Evolutionary conservation across 345 rosid species (phyloP).

Genomic region (Isatis tinctoria): DNA sequence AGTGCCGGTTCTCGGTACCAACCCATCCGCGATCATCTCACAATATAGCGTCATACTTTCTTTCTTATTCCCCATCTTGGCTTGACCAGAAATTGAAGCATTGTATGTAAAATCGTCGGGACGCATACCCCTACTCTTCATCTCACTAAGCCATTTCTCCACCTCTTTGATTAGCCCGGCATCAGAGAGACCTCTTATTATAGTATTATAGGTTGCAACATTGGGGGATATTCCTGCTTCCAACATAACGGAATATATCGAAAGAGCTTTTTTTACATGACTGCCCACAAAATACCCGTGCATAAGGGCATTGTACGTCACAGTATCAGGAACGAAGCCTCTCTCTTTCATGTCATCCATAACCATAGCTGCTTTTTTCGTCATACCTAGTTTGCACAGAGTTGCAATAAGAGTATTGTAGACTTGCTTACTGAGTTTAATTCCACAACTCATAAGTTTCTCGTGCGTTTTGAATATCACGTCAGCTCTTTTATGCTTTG

Average conservation of each 20-base stretch:
- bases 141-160: constrained; percentile 46
- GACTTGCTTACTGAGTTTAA: constrained; percentile 47
- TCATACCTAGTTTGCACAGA: constrained; percentile 79
- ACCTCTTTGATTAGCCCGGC: constrained; percentile 49
- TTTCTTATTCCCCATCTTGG: constrained; percentile 64
- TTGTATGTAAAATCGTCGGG: constrained; percentile 66
- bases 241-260: constrained; percentile 51
- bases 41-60: constrained; percentile 59
- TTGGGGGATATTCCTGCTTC: constrained; percentile 54
- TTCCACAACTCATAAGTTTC: constrained; percentile 52
- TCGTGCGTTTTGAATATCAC: constrained; percentile 52
- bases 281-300: constrained; percentile 60
- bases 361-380: constrained; percentile 56
- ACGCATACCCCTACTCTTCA: constrained; percentile 55
- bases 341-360: constrained; percentile 49
- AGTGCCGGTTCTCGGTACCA: constrained; percentile 69
- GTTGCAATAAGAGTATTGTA: constrained; percentile 61
- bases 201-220: constrained; percentile 61
- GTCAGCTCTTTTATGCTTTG: constrained; percentile 54
- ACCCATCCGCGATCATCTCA: constrained; percentile 74
- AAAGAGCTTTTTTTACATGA: constrained; percentile 46
- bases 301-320: constrained; percentile 71
- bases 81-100: constrained; percentile 61
- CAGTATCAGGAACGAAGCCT: constrained; percentile 46
- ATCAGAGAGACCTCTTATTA: constrained; percentile 53